Conservation (phyloP, 2,329 filamentous ascomycete species). For the Metarhizium rileyi region DNA sequence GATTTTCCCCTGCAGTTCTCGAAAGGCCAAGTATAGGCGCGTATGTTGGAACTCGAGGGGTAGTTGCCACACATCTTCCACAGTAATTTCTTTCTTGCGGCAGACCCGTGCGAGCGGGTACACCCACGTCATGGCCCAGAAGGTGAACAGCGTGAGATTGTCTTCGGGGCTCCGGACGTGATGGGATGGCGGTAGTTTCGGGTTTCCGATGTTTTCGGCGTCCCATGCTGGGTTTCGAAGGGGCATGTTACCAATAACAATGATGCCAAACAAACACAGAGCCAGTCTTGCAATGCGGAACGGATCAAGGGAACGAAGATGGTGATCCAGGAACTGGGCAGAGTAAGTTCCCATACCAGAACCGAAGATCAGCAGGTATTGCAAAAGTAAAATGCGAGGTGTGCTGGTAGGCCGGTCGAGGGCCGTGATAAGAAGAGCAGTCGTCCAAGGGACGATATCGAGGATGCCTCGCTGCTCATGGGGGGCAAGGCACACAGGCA, state of each 20-base stretch:
- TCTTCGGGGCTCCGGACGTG: slow-evolving; percentile 66
- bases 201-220: slow-evolving; percentile 20
- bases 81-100: slow-evolving; percentile 54
- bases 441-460: slow-evolving; percentile 30
- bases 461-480: slow-evolving; percentile 18
- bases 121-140: slow-evolving; percentile 80
- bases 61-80: slow-evolving; percentile 74
- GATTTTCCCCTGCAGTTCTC: slow-evolving; percentile 62
- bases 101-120: slow-evolving; percentile 60
- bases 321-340: slow-evolving; percentile 18
- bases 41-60: slow-evolving; percentile 75
- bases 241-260: slow-evolving; percentile 27
- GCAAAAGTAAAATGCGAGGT: slow-evolving; percentile 28
- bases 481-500: slow-evolving; percentile 20
- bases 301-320: slow-evolving; percentile 11
- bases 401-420: slow-evolving; percentile 30
- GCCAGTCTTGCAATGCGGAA: slow-evolving; percentile 15
- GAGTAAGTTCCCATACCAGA: slow-evolving; percentile 22
- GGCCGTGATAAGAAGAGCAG: slow-evolving; percentile 25
- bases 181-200: slow-evolving; percentile 17
- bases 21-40: slow-evolving; percentile 64
- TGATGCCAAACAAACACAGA: slow-evolving; percentile 16
- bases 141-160: slow-evolving; percentile 69
- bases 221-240: slow-evolving; percentile 26
- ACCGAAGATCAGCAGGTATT: slow-evolving; percentile 26